Base-by-base conservation (phyloP, 1,284 basidiomycete species). In the Bjerkandera adusta region DNA sequence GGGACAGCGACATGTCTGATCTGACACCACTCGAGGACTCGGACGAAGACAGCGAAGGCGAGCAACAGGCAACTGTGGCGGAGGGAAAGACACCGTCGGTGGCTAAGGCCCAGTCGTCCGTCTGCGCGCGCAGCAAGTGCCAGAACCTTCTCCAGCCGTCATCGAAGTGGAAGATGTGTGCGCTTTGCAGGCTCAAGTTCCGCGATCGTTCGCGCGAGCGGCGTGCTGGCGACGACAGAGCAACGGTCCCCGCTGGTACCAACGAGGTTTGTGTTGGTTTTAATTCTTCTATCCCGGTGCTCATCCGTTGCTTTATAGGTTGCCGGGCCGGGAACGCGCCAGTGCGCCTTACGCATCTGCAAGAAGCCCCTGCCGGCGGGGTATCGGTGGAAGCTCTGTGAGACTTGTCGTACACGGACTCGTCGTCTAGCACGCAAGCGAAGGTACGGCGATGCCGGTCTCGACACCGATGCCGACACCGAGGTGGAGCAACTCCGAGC, bases 321-420 rank as follows among this genome's bases (percentile, higher is more conserved):
- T 16, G n/a, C n/a, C n/a, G n/a, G n/a, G n/a, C n/a, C n/a, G n/a
- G n/a, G n/a, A n/a, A n/a, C n/a, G 15, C 39, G 49, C 24, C 27
- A 39, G 34, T 75, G 72, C 49, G 57, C 55, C 13, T 56, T 61
- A 8, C 55, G 52, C 4, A 52, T 46, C 34, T 75, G 73, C 51
- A 59, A 58, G 10, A 64, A 61, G 36, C 58, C 70, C 29, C 58
- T 75, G 11, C 70, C 71, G 18, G 45, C 51, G 3, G 63, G 66
- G 42, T 72, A 72, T 52, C 53, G 51, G 12, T 69, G 57, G 57
- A 66, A 66, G 50, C 56, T 62, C 45, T 75, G 73, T 49, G 56
- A 60, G 12, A 44, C 53, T 2, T 74, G 72, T 44, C 66, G 65
- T 13, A 47, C 40, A 16, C 54, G 53, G 8, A 45, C 41, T 38